These are phyloP conservation scores for Ophiosphaerella korrae DNA, from an alignment of 2,329 filamentous ascomycete species.

Conservation along the genomic window DNA sequence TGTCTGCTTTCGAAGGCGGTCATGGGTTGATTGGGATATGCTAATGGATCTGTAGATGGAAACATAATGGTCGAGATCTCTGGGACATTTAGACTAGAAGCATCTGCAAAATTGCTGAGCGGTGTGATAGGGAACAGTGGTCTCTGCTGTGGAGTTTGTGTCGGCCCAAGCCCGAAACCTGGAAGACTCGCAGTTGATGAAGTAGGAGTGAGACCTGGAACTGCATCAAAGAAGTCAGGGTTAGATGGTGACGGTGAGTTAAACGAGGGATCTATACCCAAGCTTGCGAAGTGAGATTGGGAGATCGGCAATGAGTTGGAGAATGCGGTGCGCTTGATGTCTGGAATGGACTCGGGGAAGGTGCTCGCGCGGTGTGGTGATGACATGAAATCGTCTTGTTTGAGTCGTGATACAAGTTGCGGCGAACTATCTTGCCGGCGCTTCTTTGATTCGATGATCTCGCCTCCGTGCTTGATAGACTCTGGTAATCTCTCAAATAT, in stretches of 20 bases:
- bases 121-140: conserved; percentile 37
- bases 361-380: conserved; percentile 41
- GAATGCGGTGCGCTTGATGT: conserved; percentile 31
- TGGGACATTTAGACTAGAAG: conserved; percentile 47
- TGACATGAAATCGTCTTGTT: conserved; percentile 27
- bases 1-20: conserved; percentile 59
- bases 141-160: conserved; percentile 31
- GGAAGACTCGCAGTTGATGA: conserved; percentile 38
- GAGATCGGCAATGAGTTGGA: conserved; percentile 34
- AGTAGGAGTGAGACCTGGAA: conserved; percentile 41
- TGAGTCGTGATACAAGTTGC: conserved; percentile 32
- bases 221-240: conserved; percentile 35
- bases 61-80: conserved; percentile 83
- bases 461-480: conserved; percentile 59
- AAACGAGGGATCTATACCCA: conserved; percentile 35
- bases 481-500: conserved; percentile 86
- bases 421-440: conserved; percentile 47
- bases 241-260: conserved; percentile 32
- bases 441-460: conserved; percentile 41
- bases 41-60: conserved; percentile 75
- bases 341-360: conserved; percentile 42
- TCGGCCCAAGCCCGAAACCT: conserved; percentile 30
- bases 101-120: conserved; percentile 36
- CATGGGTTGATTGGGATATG: conserved; percentile 77
- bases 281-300: conserved; percentile 33